Evolutionary conservation across 768 basidiomycete genomes (phyloP), one percentile per base, ranked within the genome.

Genomic region (Harrya chromipes): DNA sequence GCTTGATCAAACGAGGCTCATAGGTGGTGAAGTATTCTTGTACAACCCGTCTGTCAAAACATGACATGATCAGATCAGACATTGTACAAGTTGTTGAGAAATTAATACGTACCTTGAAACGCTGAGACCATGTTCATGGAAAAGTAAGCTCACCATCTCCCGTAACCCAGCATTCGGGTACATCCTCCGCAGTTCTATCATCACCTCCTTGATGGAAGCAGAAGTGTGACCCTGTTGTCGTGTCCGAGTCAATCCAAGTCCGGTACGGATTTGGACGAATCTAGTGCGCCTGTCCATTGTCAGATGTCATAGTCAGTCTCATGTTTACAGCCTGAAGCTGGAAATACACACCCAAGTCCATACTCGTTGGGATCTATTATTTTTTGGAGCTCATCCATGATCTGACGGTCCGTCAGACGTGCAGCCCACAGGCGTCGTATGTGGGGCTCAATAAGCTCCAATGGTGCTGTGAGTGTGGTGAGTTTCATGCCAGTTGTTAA

Each of bases 401-500:
- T 69, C n/a, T 67, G 51, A 23, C 58, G 55, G 54, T 69, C 64
- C 9, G 54, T 63, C 24, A 57, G 55, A 0, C 53, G 39, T 42
- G 62, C 54, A 19, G 59, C 55, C 68, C 63, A 67, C 11, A 56
- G 57, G 7, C 36, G 16, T 1, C 41, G 24, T 19, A 50, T 43
- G 60, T 58, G 49, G 0, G 43, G 47, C 8, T 36, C 44, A 20
- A 57, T 49, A 0, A 29, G 20, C 13, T 46, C 47, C 4, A 46
- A 19, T 6, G 58, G 56, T 23, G 56, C 58, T 57, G 17, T 10
- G 8, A 2, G 4, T 7, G 8, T 27, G 26, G 26, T 27, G 8
- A 23, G 23, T 23, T 23, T 23, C 23, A 6, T 23, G 23, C 23
- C 23, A 23, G 23, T 23, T 23, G 23, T 23, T 23, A 23, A 23